Conservation (phyloP, 2,329 filamentous ascomycete species). For the Penicillium sp. region DNA sequence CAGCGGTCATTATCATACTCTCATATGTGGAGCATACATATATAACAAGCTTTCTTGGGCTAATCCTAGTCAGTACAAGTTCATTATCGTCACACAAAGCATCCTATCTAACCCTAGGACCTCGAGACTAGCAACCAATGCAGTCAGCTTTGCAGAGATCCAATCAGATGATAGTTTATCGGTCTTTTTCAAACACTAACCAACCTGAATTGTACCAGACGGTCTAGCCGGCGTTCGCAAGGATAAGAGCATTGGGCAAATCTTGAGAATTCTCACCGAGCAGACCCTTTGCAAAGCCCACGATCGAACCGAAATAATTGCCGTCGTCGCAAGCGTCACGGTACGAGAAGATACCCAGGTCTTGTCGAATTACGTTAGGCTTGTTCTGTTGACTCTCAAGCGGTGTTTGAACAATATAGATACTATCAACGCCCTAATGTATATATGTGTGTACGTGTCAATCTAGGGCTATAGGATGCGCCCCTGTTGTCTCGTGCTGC, state of each 20-base stretch:
- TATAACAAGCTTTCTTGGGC: neutral
- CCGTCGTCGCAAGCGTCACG: slow-evolving; percentile 65
- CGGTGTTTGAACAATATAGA: neutral
- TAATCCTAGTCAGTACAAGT: neutral
- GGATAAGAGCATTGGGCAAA: slow-evolving; percentile 54
- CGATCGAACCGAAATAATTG: slow-evolving; percentile 67
- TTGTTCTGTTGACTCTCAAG: neutral
- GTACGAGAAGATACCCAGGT: slow-evolving; percentile 73
- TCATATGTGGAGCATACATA: neutral
- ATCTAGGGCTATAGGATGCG: slow-evolving; percentile 14
- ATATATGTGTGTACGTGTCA: slow-evolving; percentile 21
- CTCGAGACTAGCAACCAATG: neutral
- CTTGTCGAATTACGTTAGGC: slow-evolving; percentile 27
- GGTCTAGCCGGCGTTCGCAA: slow-evolving; percentile 76
- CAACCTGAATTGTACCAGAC: slow-evolving; percentile 69
- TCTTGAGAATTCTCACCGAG: slow-evolving; percentile 22
- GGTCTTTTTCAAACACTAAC: slow-evolving; percentile 31
- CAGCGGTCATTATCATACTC: neutral
- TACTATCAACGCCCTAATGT: slow-evolving; percentile 23
- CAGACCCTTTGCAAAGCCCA: slow-evolving; percentile 60
- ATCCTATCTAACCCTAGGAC: neutral
- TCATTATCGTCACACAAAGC: neutral
- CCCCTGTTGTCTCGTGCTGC: slow-evolving; percentile 8
- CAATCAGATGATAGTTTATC: neutral
- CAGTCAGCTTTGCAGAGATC: neutral